These are phyloP conservation scores for Lojkania enalia DNA, from an alignment of 2,329 filamentous ascomycete species.

Conservation along the genomic window DNA sequence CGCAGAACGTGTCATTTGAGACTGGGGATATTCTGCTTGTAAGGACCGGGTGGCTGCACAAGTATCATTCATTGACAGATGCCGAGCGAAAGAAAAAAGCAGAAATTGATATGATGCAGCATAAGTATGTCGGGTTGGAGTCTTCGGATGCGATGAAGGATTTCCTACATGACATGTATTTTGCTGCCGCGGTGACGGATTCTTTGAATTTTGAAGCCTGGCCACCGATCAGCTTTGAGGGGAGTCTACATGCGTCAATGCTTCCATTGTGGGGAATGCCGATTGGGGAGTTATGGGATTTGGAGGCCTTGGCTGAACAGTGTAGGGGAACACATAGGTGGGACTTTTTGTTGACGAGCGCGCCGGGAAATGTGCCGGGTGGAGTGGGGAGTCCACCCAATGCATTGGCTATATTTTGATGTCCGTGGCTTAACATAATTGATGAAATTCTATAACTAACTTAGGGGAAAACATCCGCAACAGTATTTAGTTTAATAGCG, in stretches of 20 bases:
- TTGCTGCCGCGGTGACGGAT: conserved; percentile 36
- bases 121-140: conserved; percentile 83
- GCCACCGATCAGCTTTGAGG: conserved; percentile 21
- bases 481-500: too few species aligned
- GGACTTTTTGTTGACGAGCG: conserved; percentile 61
- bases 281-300: conserved; percentile 42
- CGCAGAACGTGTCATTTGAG: conserved; percentile 23
- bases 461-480: too few species aligned
- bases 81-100: conserved; percentile 12
- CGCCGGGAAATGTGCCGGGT: conserved; percentile 44
- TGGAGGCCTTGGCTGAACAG: conserved; percentile 32
- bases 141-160: conserved; percentile 81
- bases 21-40: conserved; percentile 38
- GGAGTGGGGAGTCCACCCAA: conserved; percentile 36
- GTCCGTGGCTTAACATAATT: too few species aligned
- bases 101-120: conserved; percentile 14
- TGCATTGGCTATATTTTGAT: conserved; percentile 27
- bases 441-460: too few species aligned
- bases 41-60: conserved; percentile 29
- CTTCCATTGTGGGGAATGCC: conserved; percentile 38
- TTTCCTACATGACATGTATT: conserved; percentile 67
- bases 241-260: conserved; percentile 26
- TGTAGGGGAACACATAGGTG: conserved; percentile 34
- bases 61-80: conserved; percentile 17
- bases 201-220: conserved; percentile 40